Base-by-base conservation (phyloP, 1,284 basidiomycete species). In the Ustilago esculenta region DNA sequence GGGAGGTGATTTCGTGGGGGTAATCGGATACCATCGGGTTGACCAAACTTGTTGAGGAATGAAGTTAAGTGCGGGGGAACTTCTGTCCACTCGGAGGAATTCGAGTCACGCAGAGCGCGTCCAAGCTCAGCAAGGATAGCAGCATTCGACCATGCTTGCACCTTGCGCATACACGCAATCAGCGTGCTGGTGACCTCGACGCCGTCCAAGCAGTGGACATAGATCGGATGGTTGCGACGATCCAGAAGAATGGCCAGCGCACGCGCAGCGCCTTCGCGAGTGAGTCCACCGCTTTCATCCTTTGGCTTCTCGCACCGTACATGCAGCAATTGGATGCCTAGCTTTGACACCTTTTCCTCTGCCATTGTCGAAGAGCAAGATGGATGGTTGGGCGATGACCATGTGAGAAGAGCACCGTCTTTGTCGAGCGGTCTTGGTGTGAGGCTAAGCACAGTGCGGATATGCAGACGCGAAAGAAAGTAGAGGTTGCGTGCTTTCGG, bases 141-240 rank as follows among this genome's bases (percentile, higher is more conserved):
- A 1, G 57, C 35, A 3, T 54, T 67, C 18, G 63, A 58, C 79
- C 78, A 81, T 1, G 65, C 76, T 46, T 81, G 79, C 17, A 80
- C 57, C 49, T 77, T 76, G 35, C 79, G 73, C 57, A 79, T 66
- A 32, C 76, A 73, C 3, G 75, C 79, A 11, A 79, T 45, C 9
- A 80, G 65, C 10, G 75, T 77, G 35, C 73, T 73, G 1, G 76
- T 75, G 14, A 73, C 72, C 15, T 76, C 72, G 29, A 77, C 72
- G 17, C 77, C 79, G 41, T 81, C 79, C n/a, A 81, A 57, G 49
- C 76, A 78, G 46, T 81, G 79, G 2, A 81, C 48, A 43, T 81
- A 81, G 33, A 80, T 60, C 0, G 79, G 79, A 36, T 76, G 54
- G n/a, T 75, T 73, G 35, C 69, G 66, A 17, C 60, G 50, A 33